Conservation (phyloP, 345 rosid species). For the Cardamine chenopodiifolia region DNA sequence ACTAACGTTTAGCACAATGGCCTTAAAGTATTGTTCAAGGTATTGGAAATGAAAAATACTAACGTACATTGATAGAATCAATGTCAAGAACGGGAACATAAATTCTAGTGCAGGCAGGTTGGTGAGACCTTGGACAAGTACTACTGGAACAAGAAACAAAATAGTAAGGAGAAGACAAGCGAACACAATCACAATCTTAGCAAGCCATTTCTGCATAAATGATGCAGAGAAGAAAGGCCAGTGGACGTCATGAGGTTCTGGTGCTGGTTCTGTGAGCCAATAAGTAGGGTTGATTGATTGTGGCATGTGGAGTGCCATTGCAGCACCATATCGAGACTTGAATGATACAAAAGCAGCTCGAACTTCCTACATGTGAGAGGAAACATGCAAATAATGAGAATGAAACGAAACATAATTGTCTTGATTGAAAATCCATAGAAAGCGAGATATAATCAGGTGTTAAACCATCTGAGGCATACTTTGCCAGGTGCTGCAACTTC, state of each 20-base stretch:
- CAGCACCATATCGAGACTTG: slow-evolving; percentile 84
- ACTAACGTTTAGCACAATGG: slow-evolving; percentile 11
- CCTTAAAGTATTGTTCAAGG: slow-evolving; percentile 1
- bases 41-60: background rate
- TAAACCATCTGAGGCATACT: slow-evolving; percentile 46
- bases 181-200: slow-evolving; percentile 66
- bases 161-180: slow-evolving; percentile 75
- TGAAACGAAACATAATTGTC: background rate
- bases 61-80: slow-evolving; percentile 72
- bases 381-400: slow-evolving; percentile 26
- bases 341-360: slow-evolving; percentile 97
- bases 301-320: slow-evolving; percentile 71
- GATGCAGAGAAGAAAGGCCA: slow-evolving; percentile 97
- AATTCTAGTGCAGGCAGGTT: slow-evolving; percentile 76
- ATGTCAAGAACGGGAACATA: slow-evolving; percentile 79
- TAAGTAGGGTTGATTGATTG: slow-evolving; percentile 83
- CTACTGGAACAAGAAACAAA: slow-evolving; percentile 85
- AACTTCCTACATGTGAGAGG: slow-evolving; percentile 59
- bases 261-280: slow-evolving; percentile 89
- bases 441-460: background rate
- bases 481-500: slow-evolving; percentile 62
- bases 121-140: slow-evolving; percentile 93
- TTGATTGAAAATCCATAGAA: background rate
- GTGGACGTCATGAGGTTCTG: slow-evolving; percentile 82
- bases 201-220: slow-evolving; percentile 82